Conservation (phyloP, 2,329 filamentous ascomycete genomes). For the Drechslerella stenobrocha region DNA sequence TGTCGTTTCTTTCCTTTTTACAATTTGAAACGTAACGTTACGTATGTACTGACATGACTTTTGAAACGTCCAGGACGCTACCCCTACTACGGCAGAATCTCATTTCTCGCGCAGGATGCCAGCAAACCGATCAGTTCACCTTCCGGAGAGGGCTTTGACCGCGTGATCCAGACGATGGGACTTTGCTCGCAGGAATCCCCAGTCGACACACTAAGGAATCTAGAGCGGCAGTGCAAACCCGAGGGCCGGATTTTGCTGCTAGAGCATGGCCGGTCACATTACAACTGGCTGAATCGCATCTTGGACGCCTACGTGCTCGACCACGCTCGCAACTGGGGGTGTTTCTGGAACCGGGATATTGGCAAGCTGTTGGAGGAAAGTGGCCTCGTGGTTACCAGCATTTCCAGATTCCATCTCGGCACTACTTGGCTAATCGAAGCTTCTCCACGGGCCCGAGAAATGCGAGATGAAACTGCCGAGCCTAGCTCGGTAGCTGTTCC, state of each 20-base stretch:
- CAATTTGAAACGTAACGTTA: slow-evolving; percentile 8
- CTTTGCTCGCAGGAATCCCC: slow-evolving; percentile 52
- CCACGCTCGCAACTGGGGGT: slow-evolving; percentile 53
- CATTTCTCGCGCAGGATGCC: slow-evolving; percentile 33
- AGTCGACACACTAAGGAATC: slow-evolving; percentile 50
- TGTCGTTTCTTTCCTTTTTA: background rate
- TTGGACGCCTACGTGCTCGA: slow-evolving; percentile 51
- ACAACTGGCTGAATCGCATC: slow-evolving; percentile 51
- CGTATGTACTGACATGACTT: slow-evolving; percentile 1
- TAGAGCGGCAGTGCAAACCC: slow-evolving; percentile 50
- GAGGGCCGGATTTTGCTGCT: slow-evolving; percentile 52
- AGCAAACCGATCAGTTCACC: slow-evolving; percentile 28
- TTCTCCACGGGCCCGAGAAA: slow-evolving; percentile 47
- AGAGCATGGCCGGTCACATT: slow-evolving; percentile 52
- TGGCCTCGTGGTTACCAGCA: slow-evolving; percentile 51
- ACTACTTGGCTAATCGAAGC: slow-evolving; percentile 53
- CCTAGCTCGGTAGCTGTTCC: slow-evolving; percentile 34
- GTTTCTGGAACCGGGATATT: slow-evolving; percentile 53
- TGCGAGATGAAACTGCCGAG: slow-evolving; percentile 29
- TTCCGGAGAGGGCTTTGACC: slow-evolving; percentile 50
- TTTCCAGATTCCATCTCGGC: slow-evolving; percentile 52
- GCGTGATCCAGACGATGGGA: slow-evolving; percentile 52
- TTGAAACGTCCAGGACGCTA: slow-evolving; percentile 18
- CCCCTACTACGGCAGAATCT: slow-evolving; percentile 36
- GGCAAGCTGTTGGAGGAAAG: slow-evolving; percentile 51